Base-by-base conservation (phyloP, 139 green algal species). In the Chlamydomonas incerta region DNA sequence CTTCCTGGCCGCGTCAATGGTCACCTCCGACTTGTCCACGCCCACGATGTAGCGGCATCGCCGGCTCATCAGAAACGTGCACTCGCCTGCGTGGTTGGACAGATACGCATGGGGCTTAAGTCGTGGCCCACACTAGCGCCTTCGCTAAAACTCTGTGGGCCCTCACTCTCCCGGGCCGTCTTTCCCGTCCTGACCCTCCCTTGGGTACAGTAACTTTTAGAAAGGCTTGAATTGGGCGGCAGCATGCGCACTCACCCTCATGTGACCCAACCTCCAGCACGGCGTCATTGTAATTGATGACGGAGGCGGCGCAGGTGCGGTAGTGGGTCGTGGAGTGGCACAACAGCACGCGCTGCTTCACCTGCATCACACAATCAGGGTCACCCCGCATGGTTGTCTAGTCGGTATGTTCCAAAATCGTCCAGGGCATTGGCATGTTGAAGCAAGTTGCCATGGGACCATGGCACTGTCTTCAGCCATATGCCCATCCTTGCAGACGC, bases 181-280 rank as follows among this genome's bases (percentile, higher is more conserved):
- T n/a, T n/a, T n/a, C n/a, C n/a, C n/a, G n/a, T n/a, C n/a, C n/a
- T n/a, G n/a, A n/a, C n/a, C n/a, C n/a, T n/a, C n/a, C n/a, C n/a
- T n/a, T n/a, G n/a, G n/a, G 52, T 60, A 60, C 52, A 13, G 52
- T 17, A 60, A 13, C 14, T 23, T 60, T 60, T 23, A 60, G 13
- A 60, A 60, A 60, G 14, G 52, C 52, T 60, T 13, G 17, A 60
- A 60, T 13, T 60, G 52, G 14, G 17, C 52, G 13, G 52, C 21
- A 26, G 6, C 15, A 29, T 24, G 57, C 29, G 18, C 15, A 71
- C 79, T n/a, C 67, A 90, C 88, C 88, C 67, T 92, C 88, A 47
- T 92, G 88, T 20, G 73, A 89, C n/a, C 89, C 89, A n/a, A 92
- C 89, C 68, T 92, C 89, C 67, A 90, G 81, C 60, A 88, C 84